phyloP scores from a whole-genome alignment of 179 eudicot genomes.

The Actinidia arguta region DNA sequence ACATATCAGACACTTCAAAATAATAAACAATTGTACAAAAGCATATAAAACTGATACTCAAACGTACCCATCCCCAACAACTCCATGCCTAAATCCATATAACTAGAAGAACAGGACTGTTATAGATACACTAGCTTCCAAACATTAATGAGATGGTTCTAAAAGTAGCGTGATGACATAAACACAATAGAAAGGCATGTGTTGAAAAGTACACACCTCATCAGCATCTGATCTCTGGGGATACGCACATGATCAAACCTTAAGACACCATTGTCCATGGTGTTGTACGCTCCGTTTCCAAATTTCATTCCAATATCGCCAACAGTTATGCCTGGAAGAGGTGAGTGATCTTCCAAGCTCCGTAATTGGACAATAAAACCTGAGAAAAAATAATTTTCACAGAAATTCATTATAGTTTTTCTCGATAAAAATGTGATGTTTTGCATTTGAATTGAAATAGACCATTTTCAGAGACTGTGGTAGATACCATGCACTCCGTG shows the following conservation, averaged over 20 bases:
- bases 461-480: neutral
- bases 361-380: constrained; percentile 97
- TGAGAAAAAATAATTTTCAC: constrained; percentile 15
- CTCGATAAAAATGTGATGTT: neutral
- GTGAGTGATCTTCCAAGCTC: constrained; percentile 94
- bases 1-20: neutral
- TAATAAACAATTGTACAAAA: neutral
- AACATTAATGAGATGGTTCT: neutral
- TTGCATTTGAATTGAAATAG: neutral
- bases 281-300: constrained; percentile 97
- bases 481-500: constrained; percentile 87
- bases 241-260: constrained; percentile 91
- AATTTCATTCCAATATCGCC: constrained; percentile 99
- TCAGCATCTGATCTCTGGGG: constrained; percentile 96
- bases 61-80: neutral
- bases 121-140: neutral
- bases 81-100: neutral
- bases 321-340: constrained; percentile 89
- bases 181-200: neutral
- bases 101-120: neutral
- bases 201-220: constrained; percentile 58
- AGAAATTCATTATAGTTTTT: neutral
- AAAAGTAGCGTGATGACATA: neutral
- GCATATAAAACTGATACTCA: neutral
- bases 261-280: constrained; percentile 97